Evolutionary conservation across 306 rosid genomes (phyloP).

Genomic region (Myrica gale): DNA sequence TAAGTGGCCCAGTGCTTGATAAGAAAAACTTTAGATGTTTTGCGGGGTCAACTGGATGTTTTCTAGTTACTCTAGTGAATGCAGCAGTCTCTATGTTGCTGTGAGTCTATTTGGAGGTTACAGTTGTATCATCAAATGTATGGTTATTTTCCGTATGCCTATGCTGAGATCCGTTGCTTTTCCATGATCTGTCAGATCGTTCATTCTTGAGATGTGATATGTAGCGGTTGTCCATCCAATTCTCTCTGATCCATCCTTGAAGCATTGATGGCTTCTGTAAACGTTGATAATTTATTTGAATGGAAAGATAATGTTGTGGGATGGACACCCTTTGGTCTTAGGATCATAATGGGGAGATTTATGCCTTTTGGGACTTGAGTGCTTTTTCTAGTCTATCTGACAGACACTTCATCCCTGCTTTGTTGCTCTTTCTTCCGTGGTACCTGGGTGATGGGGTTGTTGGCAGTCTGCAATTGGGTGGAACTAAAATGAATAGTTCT

Average conservation of each 20-base stretch:
- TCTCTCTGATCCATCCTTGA: slow-evolving; percentile 27
- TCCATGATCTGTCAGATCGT: slow-evolving; percentile 28
- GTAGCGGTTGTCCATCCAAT: slow-evolving; percentile 24
- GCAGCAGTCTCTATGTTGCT: slow-evolving; percentile 30
- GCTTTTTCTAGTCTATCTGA: slow-evolving; percentile 26
- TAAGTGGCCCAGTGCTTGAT: slow-evolving; percentile 30
- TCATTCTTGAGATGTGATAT: slow-evolving; percentile 29
- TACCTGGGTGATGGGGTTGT: slow-evolving; percentile 29
- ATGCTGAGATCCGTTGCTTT: slow-evolving; percentile 28
- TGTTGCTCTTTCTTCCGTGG: slow-evolving; percentile 30
- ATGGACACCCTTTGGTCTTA: slow-evolving; percentile 16
- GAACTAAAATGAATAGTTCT: slow-evolving; percentile 26
- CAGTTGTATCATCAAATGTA: slow-evolving; percentile 24
- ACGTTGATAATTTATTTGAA: slow-evolving; percentile 19
- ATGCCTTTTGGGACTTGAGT: slow-evolving; percentile 17
- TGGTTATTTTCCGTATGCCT: slow-evolving; percentile 17
- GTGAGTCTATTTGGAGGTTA: slow-evolving; percentile 26
- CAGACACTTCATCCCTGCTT: slow-evolving; percentile 28
- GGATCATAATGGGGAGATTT: slow-evolving; percentile 11
- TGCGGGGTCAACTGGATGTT: slow-evolving; percentile 26
- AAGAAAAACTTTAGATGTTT: slow-evolving; percentile 19
- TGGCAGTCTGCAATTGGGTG: slow-evolving; percentile 14
- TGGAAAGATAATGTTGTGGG: slow-evolving; percentile 32
- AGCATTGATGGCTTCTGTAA: slow-evolving; percentile 22
- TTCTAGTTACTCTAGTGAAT: slow-evolving; percentile 21